phyloP scores from a whole-genome alignment of 805 yeast species.

The Nakazawaea holstii region DNA sequence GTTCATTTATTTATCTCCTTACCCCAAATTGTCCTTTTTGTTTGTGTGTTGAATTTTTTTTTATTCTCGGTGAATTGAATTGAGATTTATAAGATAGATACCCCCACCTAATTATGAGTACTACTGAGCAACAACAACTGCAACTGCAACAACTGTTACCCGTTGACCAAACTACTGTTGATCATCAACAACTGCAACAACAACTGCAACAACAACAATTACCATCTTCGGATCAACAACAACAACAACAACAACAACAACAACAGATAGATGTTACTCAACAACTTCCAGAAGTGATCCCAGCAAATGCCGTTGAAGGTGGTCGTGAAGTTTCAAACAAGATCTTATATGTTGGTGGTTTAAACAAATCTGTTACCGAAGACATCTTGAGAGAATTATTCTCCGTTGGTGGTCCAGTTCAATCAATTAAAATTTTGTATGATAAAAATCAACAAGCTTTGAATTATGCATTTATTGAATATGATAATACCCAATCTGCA shows the following conservation, averaged over 20 bases:
- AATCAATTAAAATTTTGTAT: slow-evolving; percentile 61
- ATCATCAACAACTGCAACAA: slow-evolving; percentile 9
- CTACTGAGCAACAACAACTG: slow-evolving; percentile 2
- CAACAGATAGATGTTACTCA: background rate
- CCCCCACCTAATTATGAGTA: background rate
- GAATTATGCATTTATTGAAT: slow-evolving; percentile 84
- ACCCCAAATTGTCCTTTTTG: background rate
- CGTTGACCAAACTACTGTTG: background rate
- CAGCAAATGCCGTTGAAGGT: slow-evolving; percentile 73
- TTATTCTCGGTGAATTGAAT: background rate
- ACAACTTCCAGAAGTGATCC: slow-evolving; percentile 29
- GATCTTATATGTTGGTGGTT: slow-evolving; percentile 72
- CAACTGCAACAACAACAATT: slow-evolving; percentile 5
- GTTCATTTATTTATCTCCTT: too few species aligned
- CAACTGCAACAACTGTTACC: slow-evolving; percentile 6
- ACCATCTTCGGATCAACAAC: slow-evolving; percentile 6
- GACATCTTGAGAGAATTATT: slow-evolving; percentile 58
- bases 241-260: slow-evolving; percentile 9
- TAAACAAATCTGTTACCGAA: slow-evolving; percentile 62
- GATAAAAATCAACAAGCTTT: slow-evolving; percentile 72
- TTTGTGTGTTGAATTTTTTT: too few species aligned
- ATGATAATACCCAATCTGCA: slow-evolving; percentile 52
- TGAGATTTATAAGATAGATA: background rate
- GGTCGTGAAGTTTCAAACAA: slow-evolving; percentile 76
- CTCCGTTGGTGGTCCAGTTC: slow-evolving; percentile 54